phyloP scores from a whole-genome alignment of 352 stramenopile genomes.

The Globisporangium splendens region DNA sequence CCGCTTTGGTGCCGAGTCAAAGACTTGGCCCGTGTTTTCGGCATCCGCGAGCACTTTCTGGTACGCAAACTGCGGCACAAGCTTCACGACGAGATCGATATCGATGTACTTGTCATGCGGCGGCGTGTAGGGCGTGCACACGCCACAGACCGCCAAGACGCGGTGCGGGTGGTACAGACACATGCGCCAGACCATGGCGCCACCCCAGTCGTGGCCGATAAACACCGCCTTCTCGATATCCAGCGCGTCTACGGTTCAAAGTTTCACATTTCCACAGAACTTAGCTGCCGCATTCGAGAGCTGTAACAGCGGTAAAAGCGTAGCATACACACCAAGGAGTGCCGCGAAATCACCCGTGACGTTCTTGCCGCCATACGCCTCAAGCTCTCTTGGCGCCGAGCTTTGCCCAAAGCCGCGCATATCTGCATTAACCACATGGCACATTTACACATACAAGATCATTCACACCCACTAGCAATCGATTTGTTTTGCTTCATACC shows the following conservation, averaged over 20 bases:
- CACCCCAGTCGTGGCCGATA: constrained; percentile 75
- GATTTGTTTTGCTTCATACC: too few species aligned
- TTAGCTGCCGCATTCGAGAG: neutral
- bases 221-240: constrained; percentile 66
- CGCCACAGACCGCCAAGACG: constrained; percentile 43
- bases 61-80: constrained; percentile 60
- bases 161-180: constrained; percentile 62
- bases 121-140: constrained; percentile 73
- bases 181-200: constrained; percentile 63
- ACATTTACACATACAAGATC: too few species aligned
- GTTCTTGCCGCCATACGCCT: constrained; percentile 59
- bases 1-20: constrained; percentile 36
- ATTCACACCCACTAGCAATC: too few species aligned
- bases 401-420: constrained; percentile 60
- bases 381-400: constrained; percentile 40
- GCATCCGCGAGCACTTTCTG: constrained; percentile 50
- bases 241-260: constrained; percentile 37
- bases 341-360: constrained; percentile 45
- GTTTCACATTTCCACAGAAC: neutral
- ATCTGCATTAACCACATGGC: constrained; percentile 29
- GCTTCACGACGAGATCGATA: constrained; percentile 39
- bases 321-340: constrained; percentile 31
- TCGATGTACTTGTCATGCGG: constrained; percentile 31
- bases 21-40: constrained; percentile 30
- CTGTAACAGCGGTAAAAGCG: too few species aligned